These are phyloP conservation scores for Auricularia heimuer DNA, from an alignment of 768 basidiomycete species.

Conservation along the genomic window DNA sequence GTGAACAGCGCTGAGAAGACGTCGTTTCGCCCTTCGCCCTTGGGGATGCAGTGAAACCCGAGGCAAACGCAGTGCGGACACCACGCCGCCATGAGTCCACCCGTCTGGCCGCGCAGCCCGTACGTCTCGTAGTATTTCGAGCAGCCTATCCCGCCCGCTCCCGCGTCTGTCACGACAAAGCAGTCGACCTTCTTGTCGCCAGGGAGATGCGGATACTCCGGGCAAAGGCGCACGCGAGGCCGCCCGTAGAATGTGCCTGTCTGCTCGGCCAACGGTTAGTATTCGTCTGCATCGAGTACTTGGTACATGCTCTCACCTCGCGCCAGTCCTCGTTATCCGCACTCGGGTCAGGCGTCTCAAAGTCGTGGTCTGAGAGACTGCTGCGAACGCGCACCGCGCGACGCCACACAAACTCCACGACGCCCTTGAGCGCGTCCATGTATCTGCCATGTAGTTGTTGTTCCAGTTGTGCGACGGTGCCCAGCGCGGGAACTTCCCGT, in stretches of 20 bases:
- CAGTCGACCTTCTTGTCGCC: no score
- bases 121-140: no score
- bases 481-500: not conserved
- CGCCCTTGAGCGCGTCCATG: not conserved
- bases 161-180: no score
- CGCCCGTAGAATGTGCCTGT: not conserved
- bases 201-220: no score
- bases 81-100: not conserved
- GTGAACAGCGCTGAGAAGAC: slow-evolving; percentile 31
- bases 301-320: not conserved
- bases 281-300: not conserved
- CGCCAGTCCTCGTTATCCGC: not conserved
- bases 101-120: not conserved
- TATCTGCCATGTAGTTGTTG: not conserved
- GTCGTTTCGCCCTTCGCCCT: slow-evolving; percentile 27
- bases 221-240: not conserved
- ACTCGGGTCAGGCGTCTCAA: not conserved
- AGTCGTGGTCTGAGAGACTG: not conserved
- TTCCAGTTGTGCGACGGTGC: not conserved
- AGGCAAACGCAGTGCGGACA: not conserved
- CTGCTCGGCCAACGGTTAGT: not conserved
- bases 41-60: not conserved
- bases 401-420: not conserved
- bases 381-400: not conserved
- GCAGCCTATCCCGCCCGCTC: no score